Percentiles rank a stretch among this genome's conserved stretches.
phyloP scores from a whole-genome alignment of 441 rosid species.

The Adansonia grandidieri region DNA sequence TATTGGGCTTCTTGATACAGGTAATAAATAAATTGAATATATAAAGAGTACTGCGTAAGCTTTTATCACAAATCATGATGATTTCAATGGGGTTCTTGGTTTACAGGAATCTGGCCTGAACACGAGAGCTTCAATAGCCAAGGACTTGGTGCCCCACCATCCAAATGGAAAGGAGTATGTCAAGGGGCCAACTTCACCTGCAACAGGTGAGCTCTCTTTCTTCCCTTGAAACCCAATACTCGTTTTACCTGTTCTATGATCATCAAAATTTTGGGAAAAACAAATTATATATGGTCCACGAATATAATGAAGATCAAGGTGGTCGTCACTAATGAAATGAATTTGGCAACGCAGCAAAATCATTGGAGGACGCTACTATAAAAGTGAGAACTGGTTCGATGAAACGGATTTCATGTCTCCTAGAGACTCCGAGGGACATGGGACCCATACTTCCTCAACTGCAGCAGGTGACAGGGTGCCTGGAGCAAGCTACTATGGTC shows the following conservation, averaged over 20 bases:
- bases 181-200: conserved; percentile 53
- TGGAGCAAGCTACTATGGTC: conserved; percentile 44
- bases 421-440: conserved; percentile 55
- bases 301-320: no score
- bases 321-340: no score
- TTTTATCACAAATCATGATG: not conserved
- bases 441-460: conserved; percentile 59
- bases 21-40: conserved; percentile 11
- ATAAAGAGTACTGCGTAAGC: not conserved
- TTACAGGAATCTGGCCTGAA: conserved; percentile 52
- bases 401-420: conserved; percentile 36
- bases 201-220: conserved; percentile 48
- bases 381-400: conserved; percentile 18
- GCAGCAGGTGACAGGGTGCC: conserved; percentile 46
- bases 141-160: conserved; percentile 55
- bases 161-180: conserved; percentile 64
- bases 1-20: conserved; percentile 58
- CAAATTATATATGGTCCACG: no score
- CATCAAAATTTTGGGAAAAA: not conserved
- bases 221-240: not conserved
- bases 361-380: conserved; percentile 51
- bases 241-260: no score
- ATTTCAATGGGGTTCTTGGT: not conserved
- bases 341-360: conserved; percentile 38
- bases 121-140: conserved; percentile 45